These are phyloP conservation scores for Colletotrichum ledebouriae DNA, from an alignment of 2,329 filamentous ascomycete genomes.

Conservation along the genomic window DNA sequence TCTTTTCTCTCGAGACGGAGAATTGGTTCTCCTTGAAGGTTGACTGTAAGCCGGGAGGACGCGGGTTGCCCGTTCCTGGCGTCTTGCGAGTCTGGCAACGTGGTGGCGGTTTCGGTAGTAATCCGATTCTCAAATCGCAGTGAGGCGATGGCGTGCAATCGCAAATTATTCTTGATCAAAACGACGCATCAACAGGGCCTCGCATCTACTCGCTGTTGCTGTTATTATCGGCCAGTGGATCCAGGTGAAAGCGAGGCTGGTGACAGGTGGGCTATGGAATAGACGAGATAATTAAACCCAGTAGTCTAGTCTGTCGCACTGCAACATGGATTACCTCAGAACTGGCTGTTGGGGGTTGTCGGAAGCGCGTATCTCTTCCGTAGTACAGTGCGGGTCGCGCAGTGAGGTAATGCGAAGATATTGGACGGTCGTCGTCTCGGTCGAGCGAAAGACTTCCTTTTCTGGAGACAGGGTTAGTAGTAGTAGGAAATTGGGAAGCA, in stretches of 20 bases:
- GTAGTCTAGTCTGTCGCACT: too few species aligned
- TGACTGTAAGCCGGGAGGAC: conserved; percentile 54
- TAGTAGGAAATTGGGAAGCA: neutral
- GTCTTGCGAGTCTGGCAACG: conserved; percentile 63
- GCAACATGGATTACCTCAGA: too few species aligned
- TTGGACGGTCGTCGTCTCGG: too few species aligned
- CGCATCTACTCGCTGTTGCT: neutral
- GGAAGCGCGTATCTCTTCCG: neutral
- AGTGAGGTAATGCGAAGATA: neutral
- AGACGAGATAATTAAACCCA: neutral
- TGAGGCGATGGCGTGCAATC: conserved; percentile 1
- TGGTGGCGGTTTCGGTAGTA: conserved; percentile 53
- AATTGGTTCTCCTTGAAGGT: conserved; percentile 1
- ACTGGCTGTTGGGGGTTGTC: too few species aligned
- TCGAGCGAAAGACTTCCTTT: too few species aligned
- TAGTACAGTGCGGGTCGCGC: neutral
- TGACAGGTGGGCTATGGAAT: neutral
- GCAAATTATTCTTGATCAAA: neutral
- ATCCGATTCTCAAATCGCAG: conserved; percentile 17
- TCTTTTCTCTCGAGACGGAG: conserved; percentile 40
- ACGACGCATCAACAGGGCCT: neutral
- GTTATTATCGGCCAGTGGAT: neutral
- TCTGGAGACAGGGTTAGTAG: neutral
- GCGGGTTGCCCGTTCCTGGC: conserved; percentile 59
- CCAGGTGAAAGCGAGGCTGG: neutral